Evolutionary conservation across 148 eudicot species (phyloP).

Genomic region (Chenopodium suecicum): DNA sequence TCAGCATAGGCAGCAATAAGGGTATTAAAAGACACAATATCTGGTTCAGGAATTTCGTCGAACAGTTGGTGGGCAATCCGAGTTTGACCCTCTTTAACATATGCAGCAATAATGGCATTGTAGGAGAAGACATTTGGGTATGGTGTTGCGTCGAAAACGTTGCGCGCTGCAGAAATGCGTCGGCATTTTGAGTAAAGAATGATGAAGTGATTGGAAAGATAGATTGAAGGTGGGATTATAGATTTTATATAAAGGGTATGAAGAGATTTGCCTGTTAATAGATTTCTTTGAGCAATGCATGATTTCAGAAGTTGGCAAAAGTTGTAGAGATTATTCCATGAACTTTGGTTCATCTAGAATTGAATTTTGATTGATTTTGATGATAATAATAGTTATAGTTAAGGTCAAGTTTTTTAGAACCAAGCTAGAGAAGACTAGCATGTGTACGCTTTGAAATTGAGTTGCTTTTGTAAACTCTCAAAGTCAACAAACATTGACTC

Average conservation of each 20-base stretch:
- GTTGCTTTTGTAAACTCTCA: no score
- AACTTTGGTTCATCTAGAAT: constrained; percentile 46
- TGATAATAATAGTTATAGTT: no score
- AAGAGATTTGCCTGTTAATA: constrained; percentile 54
- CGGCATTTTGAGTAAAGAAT: constrained; percentile 79
- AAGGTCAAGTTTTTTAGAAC: no score
- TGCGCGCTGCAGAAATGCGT: constrained; percentile 50
- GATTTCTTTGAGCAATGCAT: constrained; percentile 50
- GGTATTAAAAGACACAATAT: constrained; percentile 67
- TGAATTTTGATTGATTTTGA: not conserved
- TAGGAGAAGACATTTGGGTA: constrained; percentile 71
- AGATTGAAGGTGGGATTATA: constrained; percentile 49
- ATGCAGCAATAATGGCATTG: constrained; percentile 65
- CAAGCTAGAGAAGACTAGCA: no score
- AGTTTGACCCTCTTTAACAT: constrained; percentile 46
- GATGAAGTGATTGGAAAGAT: constrained; percentile 76
- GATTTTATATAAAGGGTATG: constrained; percentile 62
- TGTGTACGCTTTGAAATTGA: no score
- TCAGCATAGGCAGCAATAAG: constrained; percentile 71
- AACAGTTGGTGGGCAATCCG: constrained; percentile 63
- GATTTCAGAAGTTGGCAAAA: constrained; percentile 46
- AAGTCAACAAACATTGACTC: no score
- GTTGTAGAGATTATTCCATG: constrained; percentile 31
- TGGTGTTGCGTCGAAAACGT: constrained; percentile 40
- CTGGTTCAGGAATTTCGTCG: constrained; percentile 73